Percentiles rank a stretch among this genome's conserved stretches.
phyloP scores from a whole-genome alignment of 129 eudicot genomes.

The Chrysanthemum seticuspe region DNA sequence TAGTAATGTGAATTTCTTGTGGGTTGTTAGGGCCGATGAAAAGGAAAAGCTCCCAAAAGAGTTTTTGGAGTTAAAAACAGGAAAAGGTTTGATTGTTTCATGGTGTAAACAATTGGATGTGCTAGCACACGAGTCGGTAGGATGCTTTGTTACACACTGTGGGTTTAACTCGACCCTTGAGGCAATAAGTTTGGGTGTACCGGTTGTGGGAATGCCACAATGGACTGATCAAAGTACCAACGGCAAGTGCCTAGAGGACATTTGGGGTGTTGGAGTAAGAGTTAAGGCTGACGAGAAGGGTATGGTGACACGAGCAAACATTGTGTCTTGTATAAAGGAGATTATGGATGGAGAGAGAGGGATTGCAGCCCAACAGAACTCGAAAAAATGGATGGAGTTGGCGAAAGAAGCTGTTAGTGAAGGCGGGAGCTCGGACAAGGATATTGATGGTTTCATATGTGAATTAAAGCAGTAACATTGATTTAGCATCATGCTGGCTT shows the following conservation, averaged over 20 bases:
- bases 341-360: slow-evolving; percentile 31
- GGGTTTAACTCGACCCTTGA: slow-evolving; percentile 39
- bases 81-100: slow-evolving; percentile 23
- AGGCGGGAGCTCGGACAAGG: slow-evolving; percentile 35
- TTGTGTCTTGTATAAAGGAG: slow-evolving; percentile 22
- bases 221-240: slow-evolving; percentile 38
- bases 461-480: not conserved
- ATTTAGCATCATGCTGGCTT: too few relatives aligned
- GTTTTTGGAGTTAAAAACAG: not conserved
- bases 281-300: slow-evolving; percentile 26
- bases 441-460: slow-evolving; percentile 23
- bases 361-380: slow-evolving; percentile 5
- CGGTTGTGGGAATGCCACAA: slow-evolving; percentile 32
- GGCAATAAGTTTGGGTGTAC: slow-evolving; percentile 37
- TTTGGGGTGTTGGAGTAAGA: slow-evolving; percentile 33
- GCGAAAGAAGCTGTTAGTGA: slow-evolving; percentile 22
- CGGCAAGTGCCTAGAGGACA: slow-evolving; percentile 31
- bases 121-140: slow-evolving; percentile 29
- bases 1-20: slow-evolving; percentile 33
- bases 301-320: slow-evolving; percentile 3
- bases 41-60: slow-evolving; percentile 29
- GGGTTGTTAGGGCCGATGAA: slow-evolving; percentile 49
- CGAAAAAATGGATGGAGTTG: slow-evolving; percentile 31
- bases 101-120: slow-evolving; percentile 38
- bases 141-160: slow-evolving; percentile 43